Conservation (phyloP, 352 stramenopile genomes). For the Phytophthora podocarpi region DNA sequence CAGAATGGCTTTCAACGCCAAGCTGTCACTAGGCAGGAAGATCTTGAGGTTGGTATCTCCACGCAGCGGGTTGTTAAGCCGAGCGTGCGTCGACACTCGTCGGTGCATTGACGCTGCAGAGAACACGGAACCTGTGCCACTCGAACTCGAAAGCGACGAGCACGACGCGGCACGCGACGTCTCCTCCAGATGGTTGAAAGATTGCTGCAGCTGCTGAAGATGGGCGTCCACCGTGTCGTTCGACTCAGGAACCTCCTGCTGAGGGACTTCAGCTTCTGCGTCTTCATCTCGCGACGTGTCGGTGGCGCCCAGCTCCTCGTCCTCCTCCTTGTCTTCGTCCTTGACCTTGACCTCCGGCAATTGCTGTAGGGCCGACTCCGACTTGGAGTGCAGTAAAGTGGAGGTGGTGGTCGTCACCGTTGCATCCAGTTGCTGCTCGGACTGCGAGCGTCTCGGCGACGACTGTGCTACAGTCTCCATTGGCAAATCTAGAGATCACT, state of each 20-base stretch:
- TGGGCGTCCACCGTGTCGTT: neutral
- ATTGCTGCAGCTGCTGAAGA: slow-evolving; percentile 9
- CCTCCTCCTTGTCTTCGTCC: no score
- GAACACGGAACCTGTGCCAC: neutral
- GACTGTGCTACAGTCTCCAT: neutral
- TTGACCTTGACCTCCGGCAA: neutral
- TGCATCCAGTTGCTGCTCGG: slow-evolving; percentile 2
- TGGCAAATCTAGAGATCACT: slow-evolving; percentile 2
- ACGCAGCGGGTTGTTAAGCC: slow-evolving; percentile 23
- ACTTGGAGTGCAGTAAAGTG: slow-evolving; percentile 12
- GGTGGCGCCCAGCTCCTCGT: slow-evolving; percentile 31
- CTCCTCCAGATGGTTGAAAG: slow-evolving; percentile 6
- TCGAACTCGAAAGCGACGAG: slow-evolving; percentile 27
- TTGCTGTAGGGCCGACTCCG: slow-evolving; percentile 5
- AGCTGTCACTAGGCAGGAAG: slow-evolving; percentile 56
- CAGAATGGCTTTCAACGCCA: slow-evolving; percentile 63
- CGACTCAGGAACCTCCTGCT: neutral
- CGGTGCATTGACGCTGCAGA: slow-evolving; percentile 16
- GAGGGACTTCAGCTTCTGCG: neutral
- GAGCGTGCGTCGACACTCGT: slow-evolving; percentile 5
- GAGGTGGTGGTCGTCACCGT: neutral
- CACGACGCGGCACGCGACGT: slow-evolving; percentile 24
- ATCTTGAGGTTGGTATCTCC: slow-evolving; percentile 49
- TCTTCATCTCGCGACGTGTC: slow-evolving; percentile 28
- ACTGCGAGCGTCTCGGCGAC: slow-evolving; percentile 10